Percentiles rank a stretch among this genome's conserved stretches.
phyloP scores from a whole-genome alignment of 371 early-diverging fungal species.

The Syncephalastrum sp. region DNA sequence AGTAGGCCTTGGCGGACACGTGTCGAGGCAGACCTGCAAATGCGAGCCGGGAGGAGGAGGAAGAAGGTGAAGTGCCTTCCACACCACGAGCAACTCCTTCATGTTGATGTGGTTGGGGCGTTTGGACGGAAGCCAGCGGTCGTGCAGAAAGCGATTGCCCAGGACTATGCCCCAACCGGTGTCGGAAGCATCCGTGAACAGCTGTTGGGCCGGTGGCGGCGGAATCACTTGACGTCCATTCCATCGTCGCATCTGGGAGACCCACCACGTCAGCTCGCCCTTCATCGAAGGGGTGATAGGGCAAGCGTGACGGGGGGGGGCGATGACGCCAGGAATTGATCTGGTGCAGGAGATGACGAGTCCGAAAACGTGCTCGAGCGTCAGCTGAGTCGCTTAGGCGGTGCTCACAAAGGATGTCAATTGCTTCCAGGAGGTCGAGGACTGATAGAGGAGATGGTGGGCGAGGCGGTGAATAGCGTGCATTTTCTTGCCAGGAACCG shows the following conservation, averaged over 20 bases:
- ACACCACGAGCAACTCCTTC: slow-evolving; percentile 14
- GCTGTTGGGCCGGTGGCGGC: slow-evolving; percentile 8
- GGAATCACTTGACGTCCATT: slow-evolving; percentile 21
- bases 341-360: slow-evolving; percentile 8
- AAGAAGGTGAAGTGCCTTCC: slow-evolving; percentile 4
- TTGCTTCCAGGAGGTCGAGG: slow-evolving; percentile 4
- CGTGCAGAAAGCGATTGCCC: slow-evolving; percentile 1
- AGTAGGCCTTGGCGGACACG: slow-evolving; percentile 24
- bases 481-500: no score
- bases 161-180: slow-evolving; percentile 27
- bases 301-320: slow-evolving; percentile 8
- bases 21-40: slow-evolving; percentile 19
- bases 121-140: slow-evolving; percentile 11
- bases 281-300: neutral
- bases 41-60: slow-evolving; percentile 9
- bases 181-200: slow-evolving; percentile 30
- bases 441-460: no score
- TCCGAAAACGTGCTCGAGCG: slow-evolving; percentile 22
- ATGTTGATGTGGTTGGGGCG: neutral
- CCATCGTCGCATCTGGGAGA: slow-evolving; percentile 11
- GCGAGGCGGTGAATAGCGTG: no score
- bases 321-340: slow-evolving; percentile 9
- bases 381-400: slow-evolving; percentile 20
- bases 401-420: slow-evolving; percentile 26
- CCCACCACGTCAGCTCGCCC: slow-evolving; percentile 29